phyloP scores from a whole-genome alignment of 1,139 yeast genomes.

The Magnusiomyces magnusii region DNA sequence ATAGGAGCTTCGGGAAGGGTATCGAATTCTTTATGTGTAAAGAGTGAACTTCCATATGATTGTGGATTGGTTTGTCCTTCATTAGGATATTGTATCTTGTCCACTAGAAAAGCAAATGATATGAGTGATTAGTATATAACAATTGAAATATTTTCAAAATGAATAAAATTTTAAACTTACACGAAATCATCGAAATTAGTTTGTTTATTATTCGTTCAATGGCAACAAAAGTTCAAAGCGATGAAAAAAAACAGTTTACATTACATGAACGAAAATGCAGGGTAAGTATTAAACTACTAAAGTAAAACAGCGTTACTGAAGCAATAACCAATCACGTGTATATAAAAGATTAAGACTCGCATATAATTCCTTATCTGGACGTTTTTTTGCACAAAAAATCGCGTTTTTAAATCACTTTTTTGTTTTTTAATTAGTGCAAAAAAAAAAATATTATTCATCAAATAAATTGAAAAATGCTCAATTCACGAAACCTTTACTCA shows the following conservation, averaged over 20 bases:
- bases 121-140: too few relatives aligned
- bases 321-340: not conserved
- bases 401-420: too few relatives aligned
- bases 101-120: not conserved
- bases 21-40: constrained; percentile 6
- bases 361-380: too few relatives aligned
- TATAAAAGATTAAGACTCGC: too few relatives aligned
- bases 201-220: not conserved
- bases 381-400: too few relatives aligned
- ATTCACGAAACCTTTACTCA: constrained; percentile 22
- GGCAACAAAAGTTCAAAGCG: not conserved
- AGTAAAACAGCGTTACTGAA: not conserved
- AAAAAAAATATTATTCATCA: constrained; percentile 1
- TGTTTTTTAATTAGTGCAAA: too few relatives aligned
- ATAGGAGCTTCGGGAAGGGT: constrained; percentile 28
- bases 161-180: not conserved
- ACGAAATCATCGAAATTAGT: not conserved
- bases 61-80: not conserved
- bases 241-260: not conserved
- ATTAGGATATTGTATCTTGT: not conserved
- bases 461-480: constrained; percentile 20
- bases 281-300: not conserved
- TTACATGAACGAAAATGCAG: not conserved
- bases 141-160: too few relatives aligned
- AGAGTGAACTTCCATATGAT: constrained; percentile 10